Evolutionary conservation across 106 monocot species (phyloP), one percentile per base, ranked within the genome.

Genomic region (Agapanthus africanus): DNA sequence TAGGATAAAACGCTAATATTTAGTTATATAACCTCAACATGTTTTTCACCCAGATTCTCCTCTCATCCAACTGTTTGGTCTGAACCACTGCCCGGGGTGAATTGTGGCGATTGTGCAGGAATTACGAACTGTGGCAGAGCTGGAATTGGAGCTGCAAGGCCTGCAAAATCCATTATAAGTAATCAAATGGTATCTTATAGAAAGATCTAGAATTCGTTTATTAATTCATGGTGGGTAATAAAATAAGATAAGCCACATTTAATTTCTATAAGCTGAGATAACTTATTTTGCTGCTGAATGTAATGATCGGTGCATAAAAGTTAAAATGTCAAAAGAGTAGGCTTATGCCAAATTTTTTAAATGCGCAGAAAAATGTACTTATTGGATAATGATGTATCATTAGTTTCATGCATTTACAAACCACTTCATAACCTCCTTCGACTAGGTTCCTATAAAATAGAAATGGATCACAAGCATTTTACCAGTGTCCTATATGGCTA

Each of bases 1-100:
- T n/a, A 65, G 4, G 23, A 65, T n/a, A n/a, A n/a, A n/a, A n/a
- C n/a, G 21, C 22, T 26, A 65, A 65, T 13, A n/a, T n/a, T n/a
- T n/a, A n/a, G n/a, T n/a, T 65, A 1, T 61, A 36, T 26, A 61
- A 83, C 86, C 90, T 83, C 77, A 66, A 73, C 59, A 76, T 66
- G 59, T 73, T 23, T 60, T 40, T 47, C 65, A 65, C 70, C 57
- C 7, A 54, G 23, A 51, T 73, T 21, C 25, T 79, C 77, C 68
- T 67, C 54, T 93, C 74, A 83, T 74, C 78, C 65, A 64, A 71
- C 46, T 68, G 78, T 74, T 79, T 77, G 88, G 34, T 88, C 88
- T 47, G 91, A 76, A 56, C 78, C 74, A 77, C 74, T 83, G n/a
- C 83, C 85, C 61, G 75, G 83, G 14, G 64, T 66, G 59, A 93